These are phyloP conservation scores for Calocybe gangraenosa DNA, from an alignment of 768 basidiomycete genomes.

Conservation along the genomic window DNA sequence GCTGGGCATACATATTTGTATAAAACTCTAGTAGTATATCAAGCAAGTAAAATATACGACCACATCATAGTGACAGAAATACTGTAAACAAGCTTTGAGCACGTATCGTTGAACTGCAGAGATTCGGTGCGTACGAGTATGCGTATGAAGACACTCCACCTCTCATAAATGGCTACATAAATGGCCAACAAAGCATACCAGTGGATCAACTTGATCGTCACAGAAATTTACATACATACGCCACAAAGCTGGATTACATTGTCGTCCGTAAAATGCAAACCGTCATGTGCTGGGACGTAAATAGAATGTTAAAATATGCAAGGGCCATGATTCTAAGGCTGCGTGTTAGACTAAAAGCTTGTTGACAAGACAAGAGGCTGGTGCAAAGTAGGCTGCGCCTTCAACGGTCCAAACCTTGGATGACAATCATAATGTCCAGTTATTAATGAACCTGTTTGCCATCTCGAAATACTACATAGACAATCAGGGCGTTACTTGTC, in stretches of 20 bases:
- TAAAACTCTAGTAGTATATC: neutral
- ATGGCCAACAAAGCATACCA: constrained; percentile 18
- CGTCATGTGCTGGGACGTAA: constrained; percentile 16
- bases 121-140: constrained; percentile 33
- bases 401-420: neutral
- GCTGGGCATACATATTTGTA: no score
- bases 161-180: constrained; percentile 39
- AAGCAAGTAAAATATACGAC: neutral
- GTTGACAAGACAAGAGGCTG: constrained; percentile 18
- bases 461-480: constrained; percentile 44
- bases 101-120: neutral
- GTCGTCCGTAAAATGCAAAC: neutral
- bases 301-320: constrained; percentile 35
- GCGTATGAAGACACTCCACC: constrained; percentile 49
- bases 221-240: constrained; percentile 14
- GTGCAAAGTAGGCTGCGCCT: constrained; percentile 59
- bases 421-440: neutral
- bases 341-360: neutral
- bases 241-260: constrained; percentile 19
- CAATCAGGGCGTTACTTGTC: constrained; percentile 26
- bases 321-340: constrained; percentile 44
- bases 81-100: constrained; percentile 21
- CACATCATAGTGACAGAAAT: constrained; percentile 49
- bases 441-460: constrained; percentile 29
- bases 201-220: neutral